These are phyloP conservation scores for Scleromitrula shiraiana DNA, from an alignment of 2,329 filamentous ascomycete genomes.

Conservation along the genomic window DNA sequence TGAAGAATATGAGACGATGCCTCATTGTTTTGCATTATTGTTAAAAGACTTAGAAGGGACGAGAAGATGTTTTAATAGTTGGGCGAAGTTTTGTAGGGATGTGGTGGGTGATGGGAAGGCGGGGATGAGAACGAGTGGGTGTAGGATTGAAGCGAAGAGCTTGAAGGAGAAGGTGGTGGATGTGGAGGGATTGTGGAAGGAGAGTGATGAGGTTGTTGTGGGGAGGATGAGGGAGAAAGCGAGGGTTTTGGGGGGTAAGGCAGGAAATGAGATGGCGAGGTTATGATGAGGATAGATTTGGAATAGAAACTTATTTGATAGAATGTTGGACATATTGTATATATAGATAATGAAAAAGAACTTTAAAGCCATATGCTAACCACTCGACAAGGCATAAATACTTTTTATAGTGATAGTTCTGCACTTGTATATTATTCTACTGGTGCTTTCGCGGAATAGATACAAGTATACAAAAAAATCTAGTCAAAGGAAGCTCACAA, in stretches of 20 bases:
- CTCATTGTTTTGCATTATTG: slow-evolving; percentile 50
- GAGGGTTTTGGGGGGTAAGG: slow-evolving; percentile 18
- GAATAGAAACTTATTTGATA: too few relatives aligned
- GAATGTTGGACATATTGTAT: too few relatives aligned
- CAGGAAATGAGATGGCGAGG: slow-evolving; percentile 26
- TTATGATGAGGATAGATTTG: slow-evolving; percentile 21
- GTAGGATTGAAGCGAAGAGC: slow-evolving; percentile 42
- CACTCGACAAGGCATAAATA: too few relatives aligned
- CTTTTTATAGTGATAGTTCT: too few relatives aligned
- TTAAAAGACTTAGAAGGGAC: slow-evolving; percentile 40
- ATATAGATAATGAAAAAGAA: background rate
- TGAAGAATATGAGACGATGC: background rate
- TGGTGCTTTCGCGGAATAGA: too few relatives aligned
- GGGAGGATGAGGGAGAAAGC: slow-evolving; percentile 31
- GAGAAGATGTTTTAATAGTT: slow-evolving; percentile 45
- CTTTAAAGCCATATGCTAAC: too few relatives aligned
- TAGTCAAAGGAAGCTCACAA: too few relatives aligned
- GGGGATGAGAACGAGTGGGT: slow-evolving; percentile 33
- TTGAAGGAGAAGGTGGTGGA: slow-evolving; percentile 41
- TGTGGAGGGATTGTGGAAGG: slow-evolving; percentile 36
- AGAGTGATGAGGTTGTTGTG: slow-evolving; percentile 37
- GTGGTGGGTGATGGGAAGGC: slow-evolving; percentile 25
- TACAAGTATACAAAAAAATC: too few relatives aligned
- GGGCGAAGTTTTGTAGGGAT: slow-evolving; percentile 47
- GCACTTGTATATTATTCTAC: too few relatives aligned